A percentile compares a stretch with the other conserved stretches of the same genome.
phyloP scores from a whole-genome alignment of 306 rosid genomes.

The Lathyrus oleraceus region DNA sequence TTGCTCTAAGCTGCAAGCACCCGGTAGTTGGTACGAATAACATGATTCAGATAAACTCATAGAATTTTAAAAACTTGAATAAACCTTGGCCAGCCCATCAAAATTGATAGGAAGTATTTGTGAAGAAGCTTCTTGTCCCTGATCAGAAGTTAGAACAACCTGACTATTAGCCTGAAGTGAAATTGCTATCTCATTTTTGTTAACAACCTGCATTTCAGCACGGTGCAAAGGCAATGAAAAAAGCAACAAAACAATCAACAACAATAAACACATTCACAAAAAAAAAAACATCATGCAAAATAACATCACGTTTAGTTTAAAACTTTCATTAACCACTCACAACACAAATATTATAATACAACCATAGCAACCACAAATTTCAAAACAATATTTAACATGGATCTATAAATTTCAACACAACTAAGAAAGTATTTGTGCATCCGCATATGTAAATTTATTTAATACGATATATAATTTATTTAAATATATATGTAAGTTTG shows the following conservation, averaged over 20 bases:
- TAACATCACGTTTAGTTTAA: neutral
- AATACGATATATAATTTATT: no score
- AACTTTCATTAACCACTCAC: slow-evolving; percentile 46
- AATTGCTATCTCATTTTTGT: slow-evolving; percentile 65
- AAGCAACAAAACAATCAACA: slow-evolving; percentile 19
- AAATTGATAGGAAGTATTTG: slow-evolving; percentile 80
- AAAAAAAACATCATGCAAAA: slow-evolving; percentile 22
- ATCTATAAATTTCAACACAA: no score
- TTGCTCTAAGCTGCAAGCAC: slow-evolving; percentile 8
- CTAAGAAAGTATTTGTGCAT: no score
- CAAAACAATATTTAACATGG: no score
- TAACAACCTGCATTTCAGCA: slow-evolving; percentile 83
- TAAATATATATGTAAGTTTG: no score
- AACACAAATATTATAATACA: no score
- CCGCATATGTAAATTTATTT: no score
- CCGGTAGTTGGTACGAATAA: neutral
- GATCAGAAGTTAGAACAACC: slow-evolving; percentile 74
- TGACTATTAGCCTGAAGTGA: slow-evolving; percentile 57
- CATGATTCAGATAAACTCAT: neutral
- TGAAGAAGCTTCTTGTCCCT: slow-evolving; percentile 77
- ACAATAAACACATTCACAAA: neutral
- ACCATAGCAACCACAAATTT: no score
- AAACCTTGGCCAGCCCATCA: slow-evolving; percentile 82
- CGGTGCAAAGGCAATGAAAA: slow-evolving; percentile 32
- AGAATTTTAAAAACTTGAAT: neutral